Percentiles rank a stretch among this genome's conserved stretches.
Conservation (phyloP, 139 green algal species). For the Diplosphaera chodatii region DNA sequence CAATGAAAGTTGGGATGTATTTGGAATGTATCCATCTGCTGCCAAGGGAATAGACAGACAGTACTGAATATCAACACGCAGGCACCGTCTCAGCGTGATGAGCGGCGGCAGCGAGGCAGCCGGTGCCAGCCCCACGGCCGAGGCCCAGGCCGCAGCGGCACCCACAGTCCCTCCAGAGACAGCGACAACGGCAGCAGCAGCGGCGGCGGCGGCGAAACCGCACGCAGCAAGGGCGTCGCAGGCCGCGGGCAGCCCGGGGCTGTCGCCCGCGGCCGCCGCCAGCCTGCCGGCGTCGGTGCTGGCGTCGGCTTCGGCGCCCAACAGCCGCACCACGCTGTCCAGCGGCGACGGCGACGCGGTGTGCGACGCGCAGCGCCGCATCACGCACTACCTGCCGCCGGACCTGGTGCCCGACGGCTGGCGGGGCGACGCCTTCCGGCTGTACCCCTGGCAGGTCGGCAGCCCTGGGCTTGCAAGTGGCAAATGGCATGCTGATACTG, state of each 20-base stretch:
- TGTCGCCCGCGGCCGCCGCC: too few species aligned
- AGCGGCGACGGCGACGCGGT: not conserved
- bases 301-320: too few species aligned
- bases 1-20: not conserved
- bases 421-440: not conserved
- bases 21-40: too few species aligned
- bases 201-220: too few species aligned
- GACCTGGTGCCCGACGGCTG: not conserved
- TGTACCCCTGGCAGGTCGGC: not conserved
- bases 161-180: too few species aligned
- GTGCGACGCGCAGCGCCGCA: not conserved
- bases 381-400: not conserved
- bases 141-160: too few species aligned
- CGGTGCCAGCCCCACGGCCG: too few species aligned
- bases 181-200: too few species aligned
- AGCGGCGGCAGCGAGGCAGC: not conserved
- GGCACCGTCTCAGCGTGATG: not conserved
- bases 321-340: not conserved
- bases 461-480: not conserved
- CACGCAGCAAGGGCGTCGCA: too few species aligned
- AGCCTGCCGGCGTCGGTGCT: not conserved
- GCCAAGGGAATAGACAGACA: not conserved
- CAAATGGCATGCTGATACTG: not conserved
- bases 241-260: too few species aligned
- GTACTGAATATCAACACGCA: not conserved